Percentiles rank a stretch among this genome's conserved stretches.
Conservation (phyloP, 129 eudicot genomes). For the Artemisia annua region DNA sequence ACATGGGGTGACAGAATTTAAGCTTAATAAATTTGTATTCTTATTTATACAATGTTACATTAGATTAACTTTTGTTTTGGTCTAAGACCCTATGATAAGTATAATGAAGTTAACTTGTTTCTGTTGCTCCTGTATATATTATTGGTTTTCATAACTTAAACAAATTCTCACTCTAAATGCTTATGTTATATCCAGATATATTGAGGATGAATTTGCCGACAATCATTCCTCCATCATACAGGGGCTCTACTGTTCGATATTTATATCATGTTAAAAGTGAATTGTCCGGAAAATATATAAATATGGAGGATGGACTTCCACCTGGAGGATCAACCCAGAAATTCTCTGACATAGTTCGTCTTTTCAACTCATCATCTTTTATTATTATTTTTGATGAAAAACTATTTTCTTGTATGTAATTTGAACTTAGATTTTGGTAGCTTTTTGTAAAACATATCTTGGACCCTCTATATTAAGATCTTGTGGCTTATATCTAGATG, state of each 20-base stretch:
- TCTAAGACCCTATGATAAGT: too few relatives aligned
- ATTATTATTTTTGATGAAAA: background rate
- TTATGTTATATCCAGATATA: slow-evolving; percentile 58
- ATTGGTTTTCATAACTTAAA: slow-evolving; percentile 14
- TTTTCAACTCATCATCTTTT: slow-evolving; percentile 19
- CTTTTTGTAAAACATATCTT: background rate
- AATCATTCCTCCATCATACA: slow-evolving; percentile 90
- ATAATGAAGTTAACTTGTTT: too few relatives aligned
- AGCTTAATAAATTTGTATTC: too few relatives aligned
- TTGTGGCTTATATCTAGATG: background rate
- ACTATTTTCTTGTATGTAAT: background rate
- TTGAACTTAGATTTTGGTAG: slow-evolving; percentile 5
- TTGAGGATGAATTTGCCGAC: slow-evolving; percentile 72
- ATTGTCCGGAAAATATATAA: slow-evolving; percentile 64
- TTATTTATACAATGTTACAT: too few relatives aligned
- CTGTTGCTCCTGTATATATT: background rate
- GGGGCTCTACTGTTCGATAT: slow-evolving; percentile 92
- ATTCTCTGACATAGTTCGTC: slow-evolving; percentile 60
- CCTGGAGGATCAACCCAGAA: slow-evolving; percentile 45
- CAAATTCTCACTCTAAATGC: slow-evolving; percentile 9
- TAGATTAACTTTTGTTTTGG: too few relatives aligned
- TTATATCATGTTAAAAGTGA: slow-evolving; percentile 67
- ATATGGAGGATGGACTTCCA: slow-evolving; percentile 64
- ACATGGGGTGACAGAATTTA: too few relatives aligned
- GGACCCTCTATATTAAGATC: slow-evolving; percentile 1